Evolutionary conservation across 2,329 filamentous ascomycete species (phyloP).

Genomic region (Aspergillus candidus): DNA sequence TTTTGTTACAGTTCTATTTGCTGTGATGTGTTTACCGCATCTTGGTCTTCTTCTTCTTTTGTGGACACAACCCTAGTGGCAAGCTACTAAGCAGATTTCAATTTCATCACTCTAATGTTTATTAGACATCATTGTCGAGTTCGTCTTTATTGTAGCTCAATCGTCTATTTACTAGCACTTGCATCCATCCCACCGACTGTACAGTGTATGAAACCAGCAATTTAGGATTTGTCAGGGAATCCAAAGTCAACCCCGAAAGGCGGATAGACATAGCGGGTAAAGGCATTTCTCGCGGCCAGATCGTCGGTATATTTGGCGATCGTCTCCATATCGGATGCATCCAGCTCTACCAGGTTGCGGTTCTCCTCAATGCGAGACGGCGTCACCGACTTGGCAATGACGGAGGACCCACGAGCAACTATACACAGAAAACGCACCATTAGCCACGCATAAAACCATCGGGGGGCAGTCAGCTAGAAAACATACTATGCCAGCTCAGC

Average conservation of each 20-base stretch:
- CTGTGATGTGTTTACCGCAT: not conserved
- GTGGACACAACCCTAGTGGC: not conserved
- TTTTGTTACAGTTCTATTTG: no score
- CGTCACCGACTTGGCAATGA: constrained; percentile 39
- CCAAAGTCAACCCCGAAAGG: constrained; percentile 64
- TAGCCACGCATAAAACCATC: not conserved
- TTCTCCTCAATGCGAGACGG: constrained; percentile 38
- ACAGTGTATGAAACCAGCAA: not conserved
- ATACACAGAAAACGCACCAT: constrained; percentile 4
- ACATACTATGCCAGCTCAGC: constrained; percentile 41
- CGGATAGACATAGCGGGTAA: constrained; percentile 57
- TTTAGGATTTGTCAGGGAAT: constrained; percentile 59
- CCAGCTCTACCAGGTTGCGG: constrained; percentile 34
- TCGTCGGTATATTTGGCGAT: constrained; percentile 34
- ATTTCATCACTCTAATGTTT: not conserved
- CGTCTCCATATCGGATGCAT: constrained; percentile 31
- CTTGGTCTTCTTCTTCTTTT: not conserved
- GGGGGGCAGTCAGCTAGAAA: no score
- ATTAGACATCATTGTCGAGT: not conserved
- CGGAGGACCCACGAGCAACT: constrained; percentile 36
- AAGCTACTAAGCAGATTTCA: no score
- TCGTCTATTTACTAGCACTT: not conserved
- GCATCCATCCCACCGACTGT: not conserved
- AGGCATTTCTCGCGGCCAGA: constrained; percentile 26
- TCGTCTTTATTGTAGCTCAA: no score